phyloP scores from a whole-genome alignment of 106 monocot genomes.

The Dendrobium officinale region DNA sequence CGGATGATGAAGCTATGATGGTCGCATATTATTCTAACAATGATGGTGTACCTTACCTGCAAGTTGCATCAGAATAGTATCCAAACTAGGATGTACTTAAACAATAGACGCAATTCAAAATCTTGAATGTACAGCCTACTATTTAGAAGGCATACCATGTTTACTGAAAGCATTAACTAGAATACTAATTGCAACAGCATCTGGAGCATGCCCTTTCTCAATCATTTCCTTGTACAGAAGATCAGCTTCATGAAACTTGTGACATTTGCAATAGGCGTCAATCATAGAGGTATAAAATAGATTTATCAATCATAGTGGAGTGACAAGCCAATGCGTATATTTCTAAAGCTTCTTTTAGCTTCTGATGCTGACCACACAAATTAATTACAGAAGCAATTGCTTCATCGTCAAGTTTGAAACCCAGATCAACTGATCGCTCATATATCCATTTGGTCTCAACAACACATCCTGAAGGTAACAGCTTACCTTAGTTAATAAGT shows the following conservation, averaged over 20 bases:
- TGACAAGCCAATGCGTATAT: constrained; percentile 30
- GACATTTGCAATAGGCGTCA: constrained; percentile 59
- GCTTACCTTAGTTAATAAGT: neutral
- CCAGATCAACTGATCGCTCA: constrained; percentile 39
- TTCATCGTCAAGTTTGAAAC: constrained; percentile 40
- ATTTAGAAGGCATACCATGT: constrained; percentile 36
- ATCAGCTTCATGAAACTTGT: constrained; percentile 53
- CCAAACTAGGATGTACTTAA: neutral
- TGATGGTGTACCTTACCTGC: neutral
- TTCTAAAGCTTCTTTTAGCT: constrained; percentile 45
- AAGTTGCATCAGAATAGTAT: neutral
- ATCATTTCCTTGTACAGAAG: constrained; percentile 39
- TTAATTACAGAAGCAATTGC: constrained; percentile 67
- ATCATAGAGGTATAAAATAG: constrained; percentile 59
- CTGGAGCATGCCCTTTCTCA: constrained; percentile 32
- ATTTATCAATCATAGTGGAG: constrained; percentile 21
- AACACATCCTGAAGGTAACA: constrained; percentile 45
- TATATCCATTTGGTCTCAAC: constrained; percentile 34
- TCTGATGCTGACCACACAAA: constrained; percentile 35
- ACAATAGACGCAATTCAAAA: neutral
- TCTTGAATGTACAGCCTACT: too few relatives aligned
- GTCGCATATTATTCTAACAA: neutral
- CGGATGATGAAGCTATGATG: neutral
- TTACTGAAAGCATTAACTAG: constrained; percentile 71
- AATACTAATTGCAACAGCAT: constrained; percentile 64